These are phyloP conservation scores for Penicillium sp. DNA, from an alignment of 2,329 filamentous ascomycete species.

Conservation along the genomic window DNA sequence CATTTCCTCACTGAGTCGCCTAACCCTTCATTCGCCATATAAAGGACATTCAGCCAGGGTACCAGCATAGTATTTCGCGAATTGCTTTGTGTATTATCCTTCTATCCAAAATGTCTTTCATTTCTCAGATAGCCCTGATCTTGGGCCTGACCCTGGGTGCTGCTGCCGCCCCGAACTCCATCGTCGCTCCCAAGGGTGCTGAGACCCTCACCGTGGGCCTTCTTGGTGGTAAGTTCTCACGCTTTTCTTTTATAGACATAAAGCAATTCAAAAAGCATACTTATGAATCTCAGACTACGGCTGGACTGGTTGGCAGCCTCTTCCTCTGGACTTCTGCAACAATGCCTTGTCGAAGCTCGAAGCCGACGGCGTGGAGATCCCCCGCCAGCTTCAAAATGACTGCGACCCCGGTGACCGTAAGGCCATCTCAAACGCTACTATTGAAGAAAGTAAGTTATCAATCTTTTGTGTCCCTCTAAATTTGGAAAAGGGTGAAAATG, in stretches of 20 bases:
- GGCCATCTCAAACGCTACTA: slow-evolving; percentile 20
- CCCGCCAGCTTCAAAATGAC: slow-evolving; percentile 22
- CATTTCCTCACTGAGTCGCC: no score
- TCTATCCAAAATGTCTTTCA: background rate
- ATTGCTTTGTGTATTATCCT: background rate
- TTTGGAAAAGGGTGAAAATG: background rate
- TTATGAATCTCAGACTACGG: slow-evolving; percentile 17
- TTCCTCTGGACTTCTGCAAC: slow-evolving; percentile 23
- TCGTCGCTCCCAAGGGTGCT: slow-evolving; percentile 3
- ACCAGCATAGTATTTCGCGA: background rate
- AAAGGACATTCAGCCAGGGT: background rate
- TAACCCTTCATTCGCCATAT: background rate
- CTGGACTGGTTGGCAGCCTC: slow-evolving; percentile 26
- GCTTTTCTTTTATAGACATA: no score
- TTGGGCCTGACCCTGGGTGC: slow-evolving; percentile 1
- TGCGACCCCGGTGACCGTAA: slow-evolving; percentile 23
- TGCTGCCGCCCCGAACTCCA: slow-evolving; percentile 7
- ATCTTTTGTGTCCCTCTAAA: background rate
- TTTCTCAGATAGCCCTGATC: slow-evolving; percentile 1
- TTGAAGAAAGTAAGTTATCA: slow-evolving; percentile 14
- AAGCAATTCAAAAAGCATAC: background rate
- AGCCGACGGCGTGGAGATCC: slow-evolving; percentile 17
- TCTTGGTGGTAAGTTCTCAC: slow-evolving; percentile 4
- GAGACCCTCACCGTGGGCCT: slow-evolving; percentile 6
- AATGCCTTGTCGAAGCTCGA: slow-evolving; percentile 15